Evolutionary conservation across 2,329 filamentous ascomycete species (phyloP).

Genomic region (Aspergillus pseudonomiae): DNA sequence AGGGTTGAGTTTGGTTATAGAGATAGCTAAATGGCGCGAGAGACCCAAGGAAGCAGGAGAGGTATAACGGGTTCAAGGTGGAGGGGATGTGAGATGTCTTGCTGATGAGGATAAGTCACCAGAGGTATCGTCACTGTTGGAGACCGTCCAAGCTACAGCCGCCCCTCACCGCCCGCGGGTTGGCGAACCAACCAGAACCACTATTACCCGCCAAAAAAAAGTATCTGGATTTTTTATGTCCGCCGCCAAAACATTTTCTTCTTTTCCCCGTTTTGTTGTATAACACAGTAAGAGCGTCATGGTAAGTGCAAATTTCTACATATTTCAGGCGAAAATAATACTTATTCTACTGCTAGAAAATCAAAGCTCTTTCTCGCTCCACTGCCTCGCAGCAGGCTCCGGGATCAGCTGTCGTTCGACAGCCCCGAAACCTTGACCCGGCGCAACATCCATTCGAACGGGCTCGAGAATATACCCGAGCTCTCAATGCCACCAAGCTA

Average conservation of each 20-base stretch:
- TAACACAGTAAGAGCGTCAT: constrained; percentile 26
- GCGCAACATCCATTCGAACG: constrained; percentile 88
- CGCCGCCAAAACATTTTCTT: constrained; percentile 12
- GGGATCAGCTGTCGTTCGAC: constrained; percentile 48
- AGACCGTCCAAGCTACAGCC: constrained; percentile 11
- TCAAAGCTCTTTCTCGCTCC: constrained; percentile 56
- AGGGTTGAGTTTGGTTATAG: neutral
- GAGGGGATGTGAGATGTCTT: neutral
- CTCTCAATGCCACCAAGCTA: constrained; percentile 83
- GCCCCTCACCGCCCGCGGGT: constrained; percentile 35
- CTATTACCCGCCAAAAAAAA: constrained; percentile 31
- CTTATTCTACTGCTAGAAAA: constrained; percentile 49
- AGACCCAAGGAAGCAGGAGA: neutral
- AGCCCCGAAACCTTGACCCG: constrained; percentile 68
- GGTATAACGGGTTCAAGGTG: neutral
- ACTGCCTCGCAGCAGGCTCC: constrained; percentile 52
- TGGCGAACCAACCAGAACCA: constrained; percentile 33
- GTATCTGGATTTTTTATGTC: constrained; percentile 5
- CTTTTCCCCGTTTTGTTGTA: constrained; percentile 17
- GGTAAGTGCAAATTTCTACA: constrained; percentile 26
- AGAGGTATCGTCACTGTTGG: constrained; percentile 28
- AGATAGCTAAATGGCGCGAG: neutral
- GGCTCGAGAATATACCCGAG: constrained; percentile 80
- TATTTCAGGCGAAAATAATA: constrained; percentile 10
- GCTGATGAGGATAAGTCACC: constrained; percentile 4